These are phyloP conservation scores for Gossypium turneri DNA, from an alignment of 345 rosid species.

Conservation along the genomic window DNA sequence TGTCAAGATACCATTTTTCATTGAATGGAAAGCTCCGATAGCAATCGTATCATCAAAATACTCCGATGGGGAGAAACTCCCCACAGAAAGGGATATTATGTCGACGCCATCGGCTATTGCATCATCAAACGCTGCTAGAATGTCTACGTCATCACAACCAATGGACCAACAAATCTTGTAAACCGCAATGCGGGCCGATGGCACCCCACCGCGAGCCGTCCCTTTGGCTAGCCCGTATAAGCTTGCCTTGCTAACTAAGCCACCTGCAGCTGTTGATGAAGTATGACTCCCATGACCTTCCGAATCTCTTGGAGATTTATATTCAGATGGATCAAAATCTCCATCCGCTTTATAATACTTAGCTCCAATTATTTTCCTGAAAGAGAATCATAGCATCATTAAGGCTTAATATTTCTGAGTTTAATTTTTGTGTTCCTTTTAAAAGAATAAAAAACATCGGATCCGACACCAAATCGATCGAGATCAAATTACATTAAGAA, in stretches of 20 bases:
- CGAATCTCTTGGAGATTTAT: conserved; percentile 22
- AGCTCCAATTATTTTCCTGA: conserved; percentile 36
- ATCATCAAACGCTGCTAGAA: conserved; percentile 33
- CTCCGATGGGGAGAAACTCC: neutral
- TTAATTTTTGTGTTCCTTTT: too few species aligned
- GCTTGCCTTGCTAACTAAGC: conserved; percentile 18
- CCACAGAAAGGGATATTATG: conserved; percentile 29
- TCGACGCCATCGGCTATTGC: conserved; percentile 37
- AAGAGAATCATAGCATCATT: neutral
- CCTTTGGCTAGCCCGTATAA: conserved; percentile 26
- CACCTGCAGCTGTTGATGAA: conserved; percentile 42
- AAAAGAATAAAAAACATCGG: too few species aligned
- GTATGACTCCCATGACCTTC: conserved; percentile 46
- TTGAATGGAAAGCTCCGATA: conserved; percentile 36
- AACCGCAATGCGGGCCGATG: neutral
- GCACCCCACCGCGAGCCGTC: conserved; percentile 29
- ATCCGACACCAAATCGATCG: too few species aligned
- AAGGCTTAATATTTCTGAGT: neutral
- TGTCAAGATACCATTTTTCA: conserved; percentile 33
- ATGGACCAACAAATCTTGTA: conserved; percentile 30
- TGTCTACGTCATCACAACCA: conserved; percentile 19
- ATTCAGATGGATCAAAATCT: neutral
- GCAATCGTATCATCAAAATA: conserved; percentile 22
- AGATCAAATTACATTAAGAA: too few species aligned
- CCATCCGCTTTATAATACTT: conserved; percentile 13